A percentile compares a stretch with the other conserved stretches of the same genome.
These are phyloP conservation scores for Rhizopogon hawkerae DNA, from an alignment of 1,284 basidiomycete species.

Conservation along the genomic window DNA sequence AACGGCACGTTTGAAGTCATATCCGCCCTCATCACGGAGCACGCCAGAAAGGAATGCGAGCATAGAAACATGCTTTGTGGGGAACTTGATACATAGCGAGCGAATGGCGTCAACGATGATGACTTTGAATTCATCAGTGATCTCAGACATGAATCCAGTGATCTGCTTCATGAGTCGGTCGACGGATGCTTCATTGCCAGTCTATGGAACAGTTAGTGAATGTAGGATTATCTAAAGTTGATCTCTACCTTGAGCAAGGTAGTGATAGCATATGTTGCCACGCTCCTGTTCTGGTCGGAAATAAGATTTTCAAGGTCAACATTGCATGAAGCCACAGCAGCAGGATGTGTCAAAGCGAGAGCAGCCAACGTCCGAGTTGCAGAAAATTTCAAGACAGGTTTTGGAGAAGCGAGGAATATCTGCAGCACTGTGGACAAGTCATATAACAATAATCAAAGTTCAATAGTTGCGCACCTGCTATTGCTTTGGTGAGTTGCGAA, in stretches of 20 bases:
- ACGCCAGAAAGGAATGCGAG: conserved; percentile 91
- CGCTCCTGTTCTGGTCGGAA: conserved; percentile 91
- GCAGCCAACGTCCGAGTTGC: conserved; percentile 93
- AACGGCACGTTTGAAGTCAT: conserved; percentile 98
- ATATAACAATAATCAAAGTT: conserved; percentile 5
- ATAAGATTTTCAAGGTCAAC: conserved; percentile 98
- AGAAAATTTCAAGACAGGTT: conserved; percentile 92
- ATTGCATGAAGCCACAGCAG: conserved; percentile 88
- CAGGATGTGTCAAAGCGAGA: conserved; percentile 77
- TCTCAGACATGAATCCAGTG: conserved; percentile 97
- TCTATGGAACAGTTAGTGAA: conserved; percentile 37
- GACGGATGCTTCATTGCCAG: conserved; percentile 97
- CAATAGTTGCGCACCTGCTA: conserved; percentile 59
- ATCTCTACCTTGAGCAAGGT: conserved; percentile 81
- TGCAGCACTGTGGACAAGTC: conserved; percentile 60
- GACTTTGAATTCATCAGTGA: conserved; percentile 99
- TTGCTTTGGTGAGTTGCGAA: conserved; percentile 77
- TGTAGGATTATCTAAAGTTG: conserved; percentile 2
- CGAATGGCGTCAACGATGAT: conserved; percentile 99
- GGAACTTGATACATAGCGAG: conserved; percentile 98
- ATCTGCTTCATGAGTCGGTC: conserved; percentile 99
- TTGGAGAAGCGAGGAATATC: conserved; percentile 89
- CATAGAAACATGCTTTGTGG: conserved; percentile 92
- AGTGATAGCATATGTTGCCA: conserved; percentile 98
- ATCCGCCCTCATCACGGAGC: conserved; percentile 94